A percentile compares a stretch with the other conserved stretches of the same genome.
These are phyloP conservation scores for Magnolia officinalis DNA, from an alignment of 164 flowering plant genomes.

Conservation along the genomic window DNA sequence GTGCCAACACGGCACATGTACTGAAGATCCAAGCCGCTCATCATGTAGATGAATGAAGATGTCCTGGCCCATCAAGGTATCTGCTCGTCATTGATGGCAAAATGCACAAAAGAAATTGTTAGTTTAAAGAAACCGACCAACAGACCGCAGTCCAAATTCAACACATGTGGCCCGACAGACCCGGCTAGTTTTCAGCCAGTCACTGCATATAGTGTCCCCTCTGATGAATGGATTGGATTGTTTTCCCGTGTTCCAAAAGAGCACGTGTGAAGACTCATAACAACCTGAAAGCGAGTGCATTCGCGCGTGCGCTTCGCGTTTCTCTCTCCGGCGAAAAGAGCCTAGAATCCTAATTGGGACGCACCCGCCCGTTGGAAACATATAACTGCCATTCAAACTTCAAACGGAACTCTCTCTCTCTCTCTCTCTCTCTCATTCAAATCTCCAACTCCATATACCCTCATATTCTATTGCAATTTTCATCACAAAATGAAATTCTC, in stretches of 20 bases:
- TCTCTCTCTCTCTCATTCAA: neutral
- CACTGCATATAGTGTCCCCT: neutral
- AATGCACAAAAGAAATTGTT: too few species aligned
- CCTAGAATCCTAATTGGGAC: neutral
- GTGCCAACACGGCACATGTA: too few species aligned
- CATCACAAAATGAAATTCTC: conserved; percentile 4
- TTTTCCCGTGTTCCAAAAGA: neutral
- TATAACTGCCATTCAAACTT: neutral
- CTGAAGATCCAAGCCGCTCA: too few species aligned
- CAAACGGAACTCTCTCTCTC: neutral
- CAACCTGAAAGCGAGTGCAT: neutral
- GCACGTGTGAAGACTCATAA: too few species aligned
- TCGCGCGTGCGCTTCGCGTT: neutral
- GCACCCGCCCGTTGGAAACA: neutral
- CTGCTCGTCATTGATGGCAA: too few species aligned
- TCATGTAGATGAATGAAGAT: too few species aligned
- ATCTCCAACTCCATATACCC: neutral
- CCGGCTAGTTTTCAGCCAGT: neutral
- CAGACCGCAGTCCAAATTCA: too few species aligned
- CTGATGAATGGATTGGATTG: neutral
- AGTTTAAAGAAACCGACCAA: too few species aligned
- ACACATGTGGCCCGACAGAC: neutral
- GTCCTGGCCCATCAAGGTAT: too few species aligned
- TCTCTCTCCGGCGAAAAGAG: neutral
- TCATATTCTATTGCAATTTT: neutral